Evolutionary conservation across 192 early-diverging fungal genomes (phyloP), one percentile per base, ranked within the genome.

Genomic region (Backusella macrospora): DNA sequence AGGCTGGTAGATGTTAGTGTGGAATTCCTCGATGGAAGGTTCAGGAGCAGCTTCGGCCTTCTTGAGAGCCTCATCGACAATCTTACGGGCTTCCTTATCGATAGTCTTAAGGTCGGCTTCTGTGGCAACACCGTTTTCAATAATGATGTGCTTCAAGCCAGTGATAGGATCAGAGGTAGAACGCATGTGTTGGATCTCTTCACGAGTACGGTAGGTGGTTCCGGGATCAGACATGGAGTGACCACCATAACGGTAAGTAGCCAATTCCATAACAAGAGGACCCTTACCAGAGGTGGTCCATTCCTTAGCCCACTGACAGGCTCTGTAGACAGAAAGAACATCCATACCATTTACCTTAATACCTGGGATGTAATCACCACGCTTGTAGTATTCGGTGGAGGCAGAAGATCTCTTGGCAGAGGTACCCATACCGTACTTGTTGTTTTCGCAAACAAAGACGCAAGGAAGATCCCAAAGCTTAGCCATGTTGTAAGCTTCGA

Each of bases 161-260:
- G 90, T 96, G 86, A 99, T 97, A 68, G 95, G 92, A 81, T 98
- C 96, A 76, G 90, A 90, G 79, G 91, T 94, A 66, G 92, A 93
- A 34, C 96, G 91, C 95, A 99, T 98, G 82, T 99, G 90, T 85
- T 97, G 94, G 74, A 99, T 95, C 87, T 99, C 96, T 86, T 99
- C 97, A 83, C 97, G 94, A 65, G 96, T 96, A 76, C 97, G 93
- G 93, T 99, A 99, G 48, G 95, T 98, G 81, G 96, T 99, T 75
- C 97, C 97, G 42, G 97, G 97, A 84, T 99, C 97, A 71, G 97
- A 99, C 97, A 99, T 99, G 76, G 97, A 99, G 95, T 99, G 97
- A 68, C 97, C 97, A 83, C 96, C 97, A 85, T 99, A 99, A 70
- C 97, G 95, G 88, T 99, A 99, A 23, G 97, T 99, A 76, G 92